Percentiles rank a stretch among this genome's conserved stretches.
Evolutionary conservation across 306 rosid genomes (phyloP).

Genomic region (Carpinus fangiana): DNA sequence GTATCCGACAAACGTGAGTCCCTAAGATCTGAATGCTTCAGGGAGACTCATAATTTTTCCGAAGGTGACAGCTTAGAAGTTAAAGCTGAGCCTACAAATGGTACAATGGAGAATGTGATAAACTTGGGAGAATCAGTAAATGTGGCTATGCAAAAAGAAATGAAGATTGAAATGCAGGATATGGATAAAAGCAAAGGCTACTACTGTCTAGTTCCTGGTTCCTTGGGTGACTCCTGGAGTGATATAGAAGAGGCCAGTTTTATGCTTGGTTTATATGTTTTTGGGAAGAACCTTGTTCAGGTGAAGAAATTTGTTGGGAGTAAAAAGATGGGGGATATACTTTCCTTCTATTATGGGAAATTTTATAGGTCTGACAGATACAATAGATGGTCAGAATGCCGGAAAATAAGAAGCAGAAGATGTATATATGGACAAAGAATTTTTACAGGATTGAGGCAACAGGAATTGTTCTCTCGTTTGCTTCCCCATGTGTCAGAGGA

Average conservation of each 20-base stretch:
- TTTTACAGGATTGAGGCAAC: conserved; percentile 80
- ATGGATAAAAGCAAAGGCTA: conserved; percentile 36
- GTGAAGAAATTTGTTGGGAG: conserved; percentile 65
- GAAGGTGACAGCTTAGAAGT: conserved; percentile 28
- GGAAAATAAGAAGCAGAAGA: conserved; percentile 67
- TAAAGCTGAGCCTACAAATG: conserved; percentile 33
- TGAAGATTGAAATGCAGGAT: conserved; percentile 26
- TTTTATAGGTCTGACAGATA: conserved; percentile 70
- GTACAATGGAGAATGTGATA: conserved; percentile 21
- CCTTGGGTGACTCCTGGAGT: conserved; percentile 54
- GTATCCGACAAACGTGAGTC: conserved; percentile 34
- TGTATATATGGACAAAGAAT: conserved; percentile 66
- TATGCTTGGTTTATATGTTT: conserved; percentile 78
- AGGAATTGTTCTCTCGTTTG: conserved; percentile 78
- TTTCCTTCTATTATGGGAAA: conserved; percentile 84
- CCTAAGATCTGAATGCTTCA: conserved; percentile 23
- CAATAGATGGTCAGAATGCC: conserved; percentile 70
- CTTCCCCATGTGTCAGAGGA: conserved; percentile 50
- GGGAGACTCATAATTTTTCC: conserved; percentile 23
- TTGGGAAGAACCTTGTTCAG: conserved; percentile 76
- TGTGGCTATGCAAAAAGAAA: conserved; percentile 36
- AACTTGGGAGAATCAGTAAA: conserved; percentile 32
- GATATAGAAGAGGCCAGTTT: conserved; percentile 68
- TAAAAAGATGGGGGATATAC: conserved; percentile 68
- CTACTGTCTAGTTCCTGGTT: conserved; percentile 57